Conservation (phyloP, 1,284 basidiomycete genomes). For the Microbotryum lychnidis-dioicae region DNA sequence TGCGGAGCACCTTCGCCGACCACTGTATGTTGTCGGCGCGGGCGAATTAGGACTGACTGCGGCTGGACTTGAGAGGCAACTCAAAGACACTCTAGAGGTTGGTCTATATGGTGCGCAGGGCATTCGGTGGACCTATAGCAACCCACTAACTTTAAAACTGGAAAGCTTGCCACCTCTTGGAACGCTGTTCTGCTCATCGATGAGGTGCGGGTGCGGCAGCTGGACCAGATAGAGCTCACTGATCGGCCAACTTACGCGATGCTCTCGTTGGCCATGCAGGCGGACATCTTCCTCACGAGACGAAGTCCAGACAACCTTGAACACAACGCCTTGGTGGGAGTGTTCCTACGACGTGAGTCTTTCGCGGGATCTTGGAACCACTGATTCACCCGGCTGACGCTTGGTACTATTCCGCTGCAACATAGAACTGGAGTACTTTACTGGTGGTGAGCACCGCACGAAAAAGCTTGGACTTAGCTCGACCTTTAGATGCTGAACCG, state of each 20-base stretch:
- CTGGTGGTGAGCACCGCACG: constrained; percentile 3
- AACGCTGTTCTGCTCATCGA: constrained; percentile 29
- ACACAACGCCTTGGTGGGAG: constrained; percentile 21
- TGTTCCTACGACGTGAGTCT: constrained; percentile 21
- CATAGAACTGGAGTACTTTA: constrained; percentile 29
- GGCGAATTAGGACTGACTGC: constrained; percentile 21
- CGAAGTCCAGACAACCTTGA: constrained; percentile 15
- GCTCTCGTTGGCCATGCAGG: constrained; percentile 1
- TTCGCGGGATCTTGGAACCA: no score
- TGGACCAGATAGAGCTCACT: no score
- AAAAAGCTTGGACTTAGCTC: no score
- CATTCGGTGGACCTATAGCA: neutral
- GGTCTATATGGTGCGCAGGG: neutral
- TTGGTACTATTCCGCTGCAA: neutral
- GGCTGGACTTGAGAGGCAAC: constrained; percentile 11
- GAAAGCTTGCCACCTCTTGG: constrained; percentile 20
- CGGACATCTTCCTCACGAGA: constrained; percentile 26
- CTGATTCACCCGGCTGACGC: no score
- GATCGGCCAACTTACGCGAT: no score
- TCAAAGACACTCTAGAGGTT: constrained; percentile 18
- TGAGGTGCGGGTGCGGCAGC: constrained; percentile 3
- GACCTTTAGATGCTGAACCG: no score
- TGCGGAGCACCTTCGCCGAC: constrained; percentile 20
- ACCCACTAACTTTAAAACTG: no score
- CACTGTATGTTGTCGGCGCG: constrained; percentile 24